A percentile compares a stretch with the other conserved stretches of the same genome.
These are phyloP conservation scores for Garcia nutans DNA, from an alignment of 345 rosid species.

Conservation along the genomic window DNA sequence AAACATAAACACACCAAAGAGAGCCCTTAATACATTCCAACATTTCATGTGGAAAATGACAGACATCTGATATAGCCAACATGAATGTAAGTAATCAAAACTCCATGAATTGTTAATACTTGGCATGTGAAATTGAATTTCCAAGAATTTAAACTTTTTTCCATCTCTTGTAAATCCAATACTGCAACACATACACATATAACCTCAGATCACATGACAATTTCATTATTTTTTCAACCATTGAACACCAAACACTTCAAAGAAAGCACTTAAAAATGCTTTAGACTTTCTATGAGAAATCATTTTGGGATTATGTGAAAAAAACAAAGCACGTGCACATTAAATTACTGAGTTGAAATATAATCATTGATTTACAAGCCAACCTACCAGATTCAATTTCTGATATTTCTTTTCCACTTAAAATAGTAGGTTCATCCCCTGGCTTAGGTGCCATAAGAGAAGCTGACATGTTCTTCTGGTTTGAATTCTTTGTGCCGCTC, in stretches of 20 bases:
- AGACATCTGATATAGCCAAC: background rate
- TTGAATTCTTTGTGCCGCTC: slow-evolving; percentile 33
- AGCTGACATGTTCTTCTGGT: slow-evolving; percentile 37
- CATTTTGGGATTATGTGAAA: background rate
- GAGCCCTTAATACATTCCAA: background rate
- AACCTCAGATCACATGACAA: background rate
- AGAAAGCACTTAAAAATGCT: background rate
- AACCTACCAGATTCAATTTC: slow-evolving; percentile 36
- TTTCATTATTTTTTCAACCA: background rate
- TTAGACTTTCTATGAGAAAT: background rate
- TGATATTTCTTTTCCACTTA: slow-evolving; percentile 36
- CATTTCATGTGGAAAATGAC: no score
- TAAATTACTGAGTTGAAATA: background rate
- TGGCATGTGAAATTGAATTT: background rate
- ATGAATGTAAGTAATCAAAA: background rate
- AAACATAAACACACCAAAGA: slow-evolving; percentile 3
- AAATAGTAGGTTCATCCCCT: slow-evolving; percentile 33
- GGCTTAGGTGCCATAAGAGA: slow-evolving; percentile 29
- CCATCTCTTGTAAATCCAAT: background rate
- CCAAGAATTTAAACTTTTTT: background rate
- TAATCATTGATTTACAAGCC: no score
- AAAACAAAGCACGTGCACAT: background rate
- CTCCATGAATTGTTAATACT: background rate
- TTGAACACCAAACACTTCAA: background rate
- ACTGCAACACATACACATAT: background rate